Evolutionary conservation across 495 filamentous ascomycete genomes (phyloP).

Genomic region (Cercophora sp.): DNA sequence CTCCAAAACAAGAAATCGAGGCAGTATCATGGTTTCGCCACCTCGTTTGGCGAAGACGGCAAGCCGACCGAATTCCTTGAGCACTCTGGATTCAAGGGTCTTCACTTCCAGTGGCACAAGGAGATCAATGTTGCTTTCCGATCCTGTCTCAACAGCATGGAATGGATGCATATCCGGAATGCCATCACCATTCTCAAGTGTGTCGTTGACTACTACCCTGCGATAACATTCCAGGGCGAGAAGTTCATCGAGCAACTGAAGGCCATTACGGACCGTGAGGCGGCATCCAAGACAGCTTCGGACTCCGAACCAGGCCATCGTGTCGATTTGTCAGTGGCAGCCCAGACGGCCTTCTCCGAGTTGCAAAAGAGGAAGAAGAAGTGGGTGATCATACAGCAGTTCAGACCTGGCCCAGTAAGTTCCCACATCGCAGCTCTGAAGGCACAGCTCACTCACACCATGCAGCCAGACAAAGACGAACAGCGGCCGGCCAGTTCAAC

Average conservation of each 20-base stretch:
- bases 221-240: constrained; percentile 80
- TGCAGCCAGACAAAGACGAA: constrained; percentile 38
- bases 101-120: constrained; percentile 88
- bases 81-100: constrained; percentile 78
- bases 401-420: constrained; percentile 52
- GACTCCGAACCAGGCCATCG: constrained; percentile 62
- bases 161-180: constrained; percentile 98
- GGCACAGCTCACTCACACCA: constrained; percentile 27
- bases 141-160: constrained; percentile 68
- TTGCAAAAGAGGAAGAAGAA: constrained; percentile 71
- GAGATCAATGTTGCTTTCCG: constrained; percentile 70
- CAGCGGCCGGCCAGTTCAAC: constrained; percentile 26
- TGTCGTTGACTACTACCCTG: constrained; percentile 74
- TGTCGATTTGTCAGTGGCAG: constrained; percentile 86
- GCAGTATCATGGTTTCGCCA: constrained; percentile 52
- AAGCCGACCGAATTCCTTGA: constrained; percentile 65
- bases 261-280: constrained; percentile 70
- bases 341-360: constrained; percentile 77
- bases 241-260: constrained; percentile 66
- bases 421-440: constrained; percentile 24
- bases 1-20: constrained; percentile 33
- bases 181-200: constrained; percentile 86
- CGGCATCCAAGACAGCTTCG: constrained; percentile 50
- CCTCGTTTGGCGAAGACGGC: constrained; percentile 58
- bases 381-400: constrained; percentile 85